These are phyloP conservation scores for Sechiopsis laciniata DNA, from an alignment of 306 rosid species.

Conservation along the genomic window DNA sequence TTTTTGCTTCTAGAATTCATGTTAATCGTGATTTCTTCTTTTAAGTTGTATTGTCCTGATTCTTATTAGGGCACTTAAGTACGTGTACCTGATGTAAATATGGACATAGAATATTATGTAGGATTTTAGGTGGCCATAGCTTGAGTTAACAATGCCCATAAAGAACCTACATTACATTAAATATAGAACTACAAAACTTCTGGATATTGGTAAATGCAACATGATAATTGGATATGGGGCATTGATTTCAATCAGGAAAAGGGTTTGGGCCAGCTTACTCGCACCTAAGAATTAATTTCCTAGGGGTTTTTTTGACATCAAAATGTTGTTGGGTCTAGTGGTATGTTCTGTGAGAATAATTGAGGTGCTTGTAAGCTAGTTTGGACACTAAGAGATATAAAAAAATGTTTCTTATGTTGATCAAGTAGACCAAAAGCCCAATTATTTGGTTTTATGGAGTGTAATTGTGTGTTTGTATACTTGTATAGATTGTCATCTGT, in stretches of 20 bases:
- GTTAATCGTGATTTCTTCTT: background rate
- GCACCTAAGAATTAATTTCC: too few relatives aligned
- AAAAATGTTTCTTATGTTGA: too few relatives aligned
- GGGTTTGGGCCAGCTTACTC: too few relatives aligned
- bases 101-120: constrained; percentile 34
- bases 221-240: background rate
- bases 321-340: too few relatives aligned
- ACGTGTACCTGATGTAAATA: constrained; percentile 41
- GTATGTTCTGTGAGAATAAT: too few relatives aligned
- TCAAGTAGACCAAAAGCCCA: too few relatives aligned
- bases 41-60: constrained; percentile 28
- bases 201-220: background rate
- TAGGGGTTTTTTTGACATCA: too few relatives aligned
- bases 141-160: constrained; percentile 23
- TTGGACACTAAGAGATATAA: too few relatives aligned
- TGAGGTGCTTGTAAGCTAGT: too few relatives aligned
- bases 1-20: background rate
- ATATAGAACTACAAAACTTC: constrained; percentile 1
- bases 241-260: background rate
- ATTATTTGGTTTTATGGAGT: too few relatives aligned
- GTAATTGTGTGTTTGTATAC: too few relatives aligned
- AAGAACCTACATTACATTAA: constrained; percentile 29
- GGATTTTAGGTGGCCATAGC: constrained; percentile 32
- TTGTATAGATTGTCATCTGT: too few relatives aligned
- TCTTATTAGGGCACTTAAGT: constrained; percentile 21